Conservation (phyloP, 208 protist genomes). For the Trypanosoma cruzi region DNA sequence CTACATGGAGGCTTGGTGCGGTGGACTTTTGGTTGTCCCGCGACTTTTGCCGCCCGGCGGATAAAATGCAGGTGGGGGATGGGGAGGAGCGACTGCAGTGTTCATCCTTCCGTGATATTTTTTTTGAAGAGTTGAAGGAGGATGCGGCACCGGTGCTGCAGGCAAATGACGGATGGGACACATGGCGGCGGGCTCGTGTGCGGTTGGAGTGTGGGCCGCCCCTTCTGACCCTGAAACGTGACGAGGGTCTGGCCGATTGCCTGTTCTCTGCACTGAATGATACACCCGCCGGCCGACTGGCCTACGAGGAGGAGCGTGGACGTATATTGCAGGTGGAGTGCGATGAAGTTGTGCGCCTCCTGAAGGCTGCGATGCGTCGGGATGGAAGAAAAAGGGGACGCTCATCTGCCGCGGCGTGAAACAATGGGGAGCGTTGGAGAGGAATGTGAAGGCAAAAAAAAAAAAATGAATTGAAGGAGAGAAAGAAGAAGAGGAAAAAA, state of each 20-base stretch:
- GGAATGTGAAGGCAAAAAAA: no score
- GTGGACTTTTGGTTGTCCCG: slow-evolving; percentile 26
- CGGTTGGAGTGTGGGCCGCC: background rate
- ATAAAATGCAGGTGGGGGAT: background rate
- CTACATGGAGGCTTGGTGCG: slow-evolving; percentile 21
- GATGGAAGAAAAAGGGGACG: slow-evolving; percentile 9
- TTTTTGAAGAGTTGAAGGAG: slow-evolving; percentile 1
- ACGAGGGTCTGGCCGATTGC: background rate
- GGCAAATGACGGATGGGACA: slow-evolving; percentile 18
- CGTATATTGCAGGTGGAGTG: slow-evolving; percentile 60
- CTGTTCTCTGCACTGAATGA: background rate
- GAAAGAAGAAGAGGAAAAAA: background rate
- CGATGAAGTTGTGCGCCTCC: slow-evolving; percentile 47
- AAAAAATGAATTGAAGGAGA: no score
- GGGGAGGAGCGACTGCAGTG: background rate
- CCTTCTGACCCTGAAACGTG: background rate
- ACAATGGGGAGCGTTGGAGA: no score
- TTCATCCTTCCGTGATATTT: background rate
- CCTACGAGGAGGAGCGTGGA: slow-evolving; percentile 35
- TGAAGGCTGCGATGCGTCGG: slow-evolving; percentile 28
- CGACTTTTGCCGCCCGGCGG: slow-evolving; percentile 8
- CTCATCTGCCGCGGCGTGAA: background rate
- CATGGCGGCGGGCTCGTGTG: slow-evolving; percentile 15
- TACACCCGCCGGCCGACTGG: slow-evolving; percentile 28
- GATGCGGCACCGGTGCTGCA: background rate